A percentile compares a stretch with the other conserved stretches of the same genome.
phyloP scores from a whole-genome alignment of 169 alveolate genomes.

The Cryptosporidium xiaoi region DNA sequence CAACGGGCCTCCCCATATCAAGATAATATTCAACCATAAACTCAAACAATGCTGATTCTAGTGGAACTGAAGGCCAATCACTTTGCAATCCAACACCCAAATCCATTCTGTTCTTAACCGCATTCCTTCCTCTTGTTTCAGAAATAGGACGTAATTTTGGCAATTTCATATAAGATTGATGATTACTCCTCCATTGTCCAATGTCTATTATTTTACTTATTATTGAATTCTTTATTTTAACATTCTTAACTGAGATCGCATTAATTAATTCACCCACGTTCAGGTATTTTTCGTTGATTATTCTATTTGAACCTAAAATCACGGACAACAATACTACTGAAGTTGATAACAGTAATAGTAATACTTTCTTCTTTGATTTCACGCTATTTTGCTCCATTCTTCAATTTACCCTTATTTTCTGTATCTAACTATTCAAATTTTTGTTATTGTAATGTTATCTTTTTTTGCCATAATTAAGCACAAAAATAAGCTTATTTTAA shows the following conservation, averaged over 20 bases:
- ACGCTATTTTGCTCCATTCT: too few relatives aligned
- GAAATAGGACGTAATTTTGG: slow-evolving; percentile 44
- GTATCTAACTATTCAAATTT: too few relatives aligned
- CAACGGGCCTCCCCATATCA: slow-evolving; percentile 28
- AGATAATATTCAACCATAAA: slow-evolving; percentile 43
- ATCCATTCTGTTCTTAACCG: slow-evolving; percentile 25
- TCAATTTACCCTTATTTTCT: too few relatives aligned
- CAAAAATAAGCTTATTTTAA: too few relatives aligned
- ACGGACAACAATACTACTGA: too few relatives aligned
- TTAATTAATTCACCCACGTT: not conserved
- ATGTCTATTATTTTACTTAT: not conserved
- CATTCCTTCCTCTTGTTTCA: slow-evolving; percentile 22
- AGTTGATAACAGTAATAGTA: too few relatives aligned
- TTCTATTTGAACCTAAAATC: too few relatives aligned
- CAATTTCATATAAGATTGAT: slow-evolving; percentile 2
- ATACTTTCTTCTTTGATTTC: too few relatives aligned
- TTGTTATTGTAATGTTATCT: too few relatives aligned
- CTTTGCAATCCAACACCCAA: slow-evolving; percentile 49
- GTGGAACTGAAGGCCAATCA: slow-evolving; percentile 59
- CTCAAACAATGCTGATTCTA: slow-evolving; percentile 53
- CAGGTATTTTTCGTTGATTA: too few relatives aligned
- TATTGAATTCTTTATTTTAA: not conserved
- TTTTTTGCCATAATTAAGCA: too few relatives aligned
- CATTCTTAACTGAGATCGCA: not conserved
- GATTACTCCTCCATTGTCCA: not conserved